Base-by-base conservation (phyloP, 2,329 filamentous ascomycete species). In the Claviceps capensis region DNA sequence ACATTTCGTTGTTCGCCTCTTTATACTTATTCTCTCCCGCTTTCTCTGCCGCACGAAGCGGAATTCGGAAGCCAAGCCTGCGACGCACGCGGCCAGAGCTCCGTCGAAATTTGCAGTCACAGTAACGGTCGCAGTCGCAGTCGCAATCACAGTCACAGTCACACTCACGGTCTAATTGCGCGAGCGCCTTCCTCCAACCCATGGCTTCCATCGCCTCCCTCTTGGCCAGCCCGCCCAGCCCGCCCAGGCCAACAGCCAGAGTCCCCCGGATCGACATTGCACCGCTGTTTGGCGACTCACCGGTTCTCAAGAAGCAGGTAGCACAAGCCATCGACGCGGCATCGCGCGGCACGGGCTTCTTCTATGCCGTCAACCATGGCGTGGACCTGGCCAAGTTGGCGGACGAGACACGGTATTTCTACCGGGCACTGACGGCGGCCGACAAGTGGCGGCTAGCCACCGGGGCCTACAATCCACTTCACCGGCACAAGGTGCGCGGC, bases 281-380 rank as follows among this genome's bases (percentile, higher is more conserved):
- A 3, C 47, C 53, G 37, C 53, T 54, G 13, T 53, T 47, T 30
- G 53, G 53, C 9, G 51, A 50, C 23, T 43, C 52, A 19, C 2
- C 40, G 13, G 34, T 47, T 8, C 38, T 48, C 19, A 54, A 54
- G 34, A 41, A 41, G 16, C 23, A 48, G 19, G 53, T 54, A 14
- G 53, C 53, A 14, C 34, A 40, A 9, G 49, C 45, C 14, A 54
- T 54, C n/a, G 50, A 54, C 44, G 53, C 50, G 11, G 53, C 53
- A 4, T 52, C 53, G 2, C 47, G 53, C 3, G 53, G 50, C 48
- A 52, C 50, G 8, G 53, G 53, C 14, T 54, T 54, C 42, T 54
- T 54, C 43, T 54, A 54, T 37, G 53, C 53, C 30, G 51, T 53
- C 23, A 53, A 55, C 51, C 53, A 55, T 41, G 51, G 53, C 40